Percentiles rank a stretch among this genome's conserved stretches.
Evolutionary conservation across 129 eudicot genomes (phyloP).

Genomic region (Helianthus annuus): DNA sequence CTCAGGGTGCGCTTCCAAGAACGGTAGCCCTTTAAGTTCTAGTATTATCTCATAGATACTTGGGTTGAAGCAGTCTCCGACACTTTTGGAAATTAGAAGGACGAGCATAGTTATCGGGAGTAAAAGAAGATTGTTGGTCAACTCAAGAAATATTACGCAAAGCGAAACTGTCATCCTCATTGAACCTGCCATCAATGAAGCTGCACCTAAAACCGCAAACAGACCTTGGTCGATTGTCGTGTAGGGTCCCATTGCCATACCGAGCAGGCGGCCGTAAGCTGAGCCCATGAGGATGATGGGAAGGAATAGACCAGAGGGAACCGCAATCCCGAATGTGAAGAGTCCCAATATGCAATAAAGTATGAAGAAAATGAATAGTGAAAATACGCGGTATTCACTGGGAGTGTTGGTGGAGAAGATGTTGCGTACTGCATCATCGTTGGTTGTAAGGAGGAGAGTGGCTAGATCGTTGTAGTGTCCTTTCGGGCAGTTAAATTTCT

Average conservation of each 20-base stretch:
- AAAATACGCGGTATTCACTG: constrained; percentile 50
- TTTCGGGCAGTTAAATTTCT: constrained; percentile 91
- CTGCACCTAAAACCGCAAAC: constrained; percentile 92
- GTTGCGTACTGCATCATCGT: constrained; percentile 95
- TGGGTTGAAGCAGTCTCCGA: constrained; percentile 91
- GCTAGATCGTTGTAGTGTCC: constrained; percentile 95
- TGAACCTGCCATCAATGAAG: constrained; percentile 96
- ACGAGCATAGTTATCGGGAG: constrained; percentile 92
- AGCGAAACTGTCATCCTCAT: constrained; percentile 99
- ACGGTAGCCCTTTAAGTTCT: constrained; percentile 91
- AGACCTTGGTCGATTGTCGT: constrained; percentile 87
- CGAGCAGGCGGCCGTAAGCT: constrained; percentile 94
- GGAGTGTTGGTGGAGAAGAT: constrained; percentile 87
- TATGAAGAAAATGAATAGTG: constrained; percentile 67
- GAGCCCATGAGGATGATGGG: constrained; percentile 96
- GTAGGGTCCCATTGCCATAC: constrained; percentile 78
- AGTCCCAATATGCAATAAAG: constrained; percentile 87
- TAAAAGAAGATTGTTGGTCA: constrained; percentile 87
- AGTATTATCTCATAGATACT: constrained; percentile 93
- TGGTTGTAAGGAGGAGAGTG: constrained; percentile 89
- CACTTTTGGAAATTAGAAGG: constrained; percentile 85
- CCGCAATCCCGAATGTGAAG: constrained; percentile 90
- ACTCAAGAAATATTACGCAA: constrained; percentile 90
- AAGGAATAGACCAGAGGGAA: constrained; percentile 94
- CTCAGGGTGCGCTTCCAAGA: constrained; percentile 87